Evolutionary conservation across 768 basidiomycete species (phyloP), one percentile per base, ranked within the genome.

Genomic region (Xerocomus potaroensis): DNA sequence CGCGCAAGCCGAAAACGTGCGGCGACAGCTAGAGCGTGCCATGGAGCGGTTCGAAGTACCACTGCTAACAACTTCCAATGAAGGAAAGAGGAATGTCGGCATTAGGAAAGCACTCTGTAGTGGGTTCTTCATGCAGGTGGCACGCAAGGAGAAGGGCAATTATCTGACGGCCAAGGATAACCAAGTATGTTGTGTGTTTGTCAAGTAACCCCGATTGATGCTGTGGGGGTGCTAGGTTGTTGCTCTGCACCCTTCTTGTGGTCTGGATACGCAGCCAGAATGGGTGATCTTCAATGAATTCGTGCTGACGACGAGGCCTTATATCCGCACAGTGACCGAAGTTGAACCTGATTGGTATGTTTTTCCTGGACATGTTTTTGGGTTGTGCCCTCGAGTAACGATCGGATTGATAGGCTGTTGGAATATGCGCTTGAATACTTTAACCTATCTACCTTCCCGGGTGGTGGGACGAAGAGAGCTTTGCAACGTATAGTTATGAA

Each of bases 91-190:
- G 52, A 86, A 80, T 64, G 53, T 70, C 44, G 84, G 84, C 55
- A 83, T 98, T 46, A 80, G 91, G 22, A 83, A 84, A 66, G 86
- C 87, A 0, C 74, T 98, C 16, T 86, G 89, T 5, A 87, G 85
- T 56, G 96, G 94, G 1, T 99, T 90, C 76, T 99, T 97, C 71
- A 97, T 96, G 95, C 95, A 97, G 63, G 81, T 91, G 11, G 96
- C 94, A 7, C 92, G 96, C 66, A 89, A 90, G 64, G 92, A 94
- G 62, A 93, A 91, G 66, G 80, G 84, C 3, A 78, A 76, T 45
- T 98, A 99, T 62, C 51, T 85, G 52, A 99, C 94, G 0, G 83
- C 95, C 48, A 98, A 97, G 70, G 95, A 99, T 64, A 88, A 94
- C 55, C 94, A 96, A 72, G 88, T 81, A 52, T n/a, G 77, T 61